Evolutionary conservation across 805 yeast species (phyloP), one percentile per base, ranked within the genome.

Genomic region (Pichia nanzhaoensis): DNA sequence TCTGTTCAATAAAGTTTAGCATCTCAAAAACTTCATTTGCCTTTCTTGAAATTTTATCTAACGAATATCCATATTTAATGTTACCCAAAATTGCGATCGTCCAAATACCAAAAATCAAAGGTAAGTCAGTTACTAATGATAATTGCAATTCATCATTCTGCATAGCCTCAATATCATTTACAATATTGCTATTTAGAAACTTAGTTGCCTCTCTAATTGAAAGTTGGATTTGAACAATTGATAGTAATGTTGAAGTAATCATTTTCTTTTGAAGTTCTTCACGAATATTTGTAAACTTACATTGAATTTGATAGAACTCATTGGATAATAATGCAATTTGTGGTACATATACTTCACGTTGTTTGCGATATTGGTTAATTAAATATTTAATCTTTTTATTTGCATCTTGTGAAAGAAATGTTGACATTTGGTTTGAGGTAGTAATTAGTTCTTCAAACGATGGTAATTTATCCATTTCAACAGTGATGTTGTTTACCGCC

Each of bases 41-140:
- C 42, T 69, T 71, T 28, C 55, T 55, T 14, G 54, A 58, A 44
- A 49, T 61, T 64, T 35, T 74, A 47, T n/a, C 71, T 66, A 58
- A 61, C 54, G 66, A 59, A 41, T 55, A 48, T 3, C 60, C 59
- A 84, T 88, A 82, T 51, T 75, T 76, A 39, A 66, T 64, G 52
- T 83, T 75, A 41, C 87, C 67, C 41, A 82, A 64, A 37, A 66
- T 69, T 51, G 84, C 90, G 39, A 84, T 70, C 3, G 82, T 50
- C 60, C 78, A 73, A n/a, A 82, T 66, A 1, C 93, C 93, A 58
- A 84, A 82, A 1, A 84, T 61, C 12, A 84, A 57, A 0, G 95
- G 95, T 22, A 85, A 57, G 57, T 85, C 93, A 13, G 77, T 69
- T 1, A 82, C 77, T 12, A 58, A 50, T 12, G 65, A 61, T 13